Base-by-base conservation (phyloP, 2,329 filamentous ascomycete species). In the Cytospora schulzeri region DNA sequence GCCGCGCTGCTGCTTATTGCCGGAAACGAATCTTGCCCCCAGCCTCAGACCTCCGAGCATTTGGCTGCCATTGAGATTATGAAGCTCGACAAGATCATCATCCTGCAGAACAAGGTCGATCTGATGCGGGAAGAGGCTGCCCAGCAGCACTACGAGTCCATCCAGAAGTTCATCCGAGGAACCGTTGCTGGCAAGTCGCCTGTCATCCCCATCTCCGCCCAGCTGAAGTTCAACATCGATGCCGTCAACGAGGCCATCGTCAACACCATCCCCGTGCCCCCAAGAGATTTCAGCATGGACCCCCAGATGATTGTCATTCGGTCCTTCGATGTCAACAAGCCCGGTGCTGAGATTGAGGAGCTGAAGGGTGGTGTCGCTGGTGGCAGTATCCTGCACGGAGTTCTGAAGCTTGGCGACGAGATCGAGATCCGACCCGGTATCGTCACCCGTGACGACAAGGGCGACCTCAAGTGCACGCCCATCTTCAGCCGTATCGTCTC, bases 1-100 rank as follows among this genome's bases (percentile, higher is more conserved):
- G 95, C 95, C 69, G 95, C 95, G 22, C 87, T 99, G 66, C 88
- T 99, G 63, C 85, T 99, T 62, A 97, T 99, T 76, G 95, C 95
- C 68, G 95, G 95, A 77, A 99, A 99, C 82, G 95, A 99, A 89
- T 89, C 92, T 60, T 98, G 95, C 83, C 95, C 95, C 38, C 95
- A 99, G 80, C 95, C 95, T 58, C 95, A 99, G 81, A 99, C 95
- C 22, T 97, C 94, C 28, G 95, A 99, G 82, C 95, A 99, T 85
- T 85, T 99, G 83, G 95, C 95, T 70, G 95, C 95, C 70, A 98
- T 99, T 76, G 95, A 99, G 80, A 99, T 99, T 77, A 99, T 99
- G 95, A 99, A 99, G 85, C 88, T 99, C 69, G 93, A 96, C 79
- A 96, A 99, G 82, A 97, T 99, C 80, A 97, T 99, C 77, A 98